These are phyloP conservation scores for Neurospora cerealis DNA, from an alignment of 495 filamentous ascomycete species.

Conservation along the genomic window DNA sequence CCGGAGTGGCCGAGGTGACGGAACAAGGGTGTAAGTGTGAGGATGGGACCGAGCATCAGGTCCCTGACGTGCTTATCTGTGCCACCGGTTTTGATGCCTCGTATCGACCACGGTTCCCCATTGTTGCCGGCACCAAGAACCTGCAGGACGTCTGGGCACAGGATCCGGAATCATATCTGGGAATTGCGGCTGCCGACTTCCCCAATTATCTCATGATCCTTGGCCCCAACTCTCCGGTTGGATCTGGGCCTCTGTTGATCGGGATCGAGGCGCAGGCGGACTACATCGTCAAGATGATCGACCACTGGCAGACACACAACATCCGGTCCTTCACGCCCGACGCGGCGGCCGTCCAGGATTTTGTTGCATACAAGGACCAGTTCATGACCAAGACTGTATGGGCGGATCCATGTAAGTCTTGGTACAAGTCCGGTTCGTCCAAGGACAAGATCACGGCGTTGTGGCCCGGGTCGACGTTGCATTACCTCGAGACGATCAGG, in stretches of 20 bases:
- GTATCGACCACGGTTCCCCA: slow-evolving; percentile 43
- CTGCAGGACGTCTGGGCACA: slow-evolving; percentile 35
- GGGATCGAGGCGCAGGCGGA: slow-evolving; percentile 12
- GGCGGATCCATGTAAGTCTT: slow-evolving; percentile 34
- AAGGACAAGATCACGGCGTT: slow-evolving; percentile 37
- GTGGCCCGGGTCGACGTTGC: slow-evolving; percentile 3
- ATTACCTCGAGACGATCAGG: neutral
- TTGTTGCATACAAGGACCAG: slow-evolving; percentile 29
- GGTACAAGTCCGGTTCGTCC: slow-evolving; percentile 36
- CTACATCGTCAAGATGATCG: slow-evolving; percentile 35
- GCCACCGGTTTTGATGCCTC: slow-evolving; percentile 49
- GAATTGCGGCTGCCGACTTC: slow-evolving; percentile 42
- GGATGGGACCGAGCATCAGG: neutral
- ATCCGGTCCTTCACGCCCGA: slow-evolving; percentile 37
- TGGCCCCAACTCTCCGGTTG: slow-evolving; percentile 20
- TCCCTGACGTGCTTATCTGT: slow-evolving; percentile 43
- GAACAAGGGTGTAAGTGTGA: slow-evolving; percentile 36
- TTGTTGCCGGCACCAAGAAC: slow-evolving; percentile 37
- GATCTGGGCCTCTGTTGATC: slow-evolving; percentile 19
- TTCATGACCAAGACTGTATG: slow-evolving; percentile 38
- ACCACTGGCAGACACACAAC: slow-evolving; percentile 35
- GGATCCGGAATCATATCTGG: slow-evolving; percentile 44
- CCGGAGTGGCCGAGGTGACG: slow-evolving; percentile 33
- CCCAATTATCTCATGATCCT: slow-evolving; percentile 46
- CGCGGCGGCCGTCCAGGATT: slow-evolving; percentile 30